Evolutionary conservation across 148 eudicot species (phyloP).

Genomic region (Chenopodium berlandieri): DNA sequence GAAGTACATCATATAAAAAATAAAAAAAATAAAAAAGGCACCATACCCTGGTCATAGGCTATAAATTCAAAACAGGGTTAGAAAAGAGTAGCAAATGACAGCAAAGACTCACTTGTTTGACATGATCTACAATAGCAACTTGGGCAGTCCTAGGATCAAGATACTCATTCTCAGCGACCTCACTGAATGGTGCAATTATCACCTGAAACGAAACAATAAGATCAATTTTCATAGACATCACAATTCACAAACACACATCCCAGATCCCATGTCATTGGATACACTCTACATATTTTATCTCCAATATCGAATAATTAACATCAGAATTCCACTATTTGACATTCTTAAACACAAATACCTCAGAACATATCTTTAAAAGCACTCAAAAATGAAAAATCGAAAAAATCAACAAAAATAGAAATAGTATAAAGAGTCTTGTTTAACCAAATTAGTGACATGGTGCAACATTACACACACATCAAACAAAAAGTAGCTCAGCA

Average conservation of each 20-base stretch:
- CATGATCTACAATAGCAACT: constrained; percentile 83
- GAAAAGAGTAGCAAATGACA: neutral
- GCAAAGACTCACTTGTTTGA: constrained; percentile 11
- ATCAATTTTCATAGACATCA: neutral
- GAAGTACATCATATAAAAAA: no score
- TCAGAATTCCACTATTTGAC: no score
- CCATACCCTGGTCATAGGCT: neutral
- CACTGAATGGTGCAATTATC: constrained; percentile 62
- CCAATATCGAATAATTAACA: neutral
- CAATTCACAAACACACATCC: no score
- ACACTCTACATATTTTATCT: no score
- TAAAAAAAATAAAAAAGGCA: neutral
- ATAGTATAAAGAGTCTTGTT: neutral
- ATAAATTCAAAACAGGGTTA: neutral
- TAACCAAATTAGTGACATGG: neutral
- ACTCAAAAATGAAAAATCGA: neutral
- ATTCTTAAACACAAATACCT: no score
- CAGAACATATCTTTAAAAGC: neutral
- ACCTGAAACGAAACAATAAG: constrained; percentile 45
- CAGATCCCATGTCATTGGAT: no score
- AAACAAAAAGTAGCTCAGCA: neutral
- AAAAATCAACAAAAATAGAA: no score
- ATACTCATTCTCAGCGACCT: constrained; percentile 67
- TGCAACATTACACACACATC: neutral
- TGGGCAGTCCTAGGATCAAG: constrained; percentile 94